A percentile compares a stretch with the other conserved stretches of the same genome.
Conservation (phyloP, 768 basidiomycete species). For the Tubosaeta sp. region DNA sequence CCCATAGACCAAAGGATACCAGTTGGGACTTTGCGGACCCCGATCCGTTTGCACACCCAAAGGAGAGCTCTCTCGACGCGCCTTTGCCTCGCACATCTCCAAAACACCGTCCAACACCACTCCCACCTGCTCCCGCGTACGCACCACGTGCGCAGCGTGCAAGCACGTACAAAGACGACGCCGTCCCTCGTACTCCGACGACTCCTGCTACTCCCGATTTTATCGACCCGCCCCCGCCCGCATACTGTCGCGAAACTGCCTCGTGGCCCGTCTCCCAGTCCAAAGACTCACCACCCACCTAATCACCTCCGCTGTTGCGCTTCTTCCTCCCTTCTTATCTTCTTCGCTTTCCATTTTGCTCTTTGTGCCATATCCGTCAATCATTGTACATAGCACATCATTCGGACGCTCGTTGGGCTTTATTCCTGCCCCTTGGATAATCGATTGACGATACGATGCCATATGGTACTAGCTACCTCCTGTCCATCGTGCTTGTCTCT, state of each 20-base stretch:
- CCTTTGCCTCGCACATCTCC: not conserved
- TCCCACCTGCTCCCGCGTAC: conserved; percentile 1
- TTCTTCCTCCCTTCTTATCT: not conserved
- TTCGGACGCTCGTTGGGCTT: not conserved
- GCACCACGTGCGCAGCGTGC: conserved; percentile 9
- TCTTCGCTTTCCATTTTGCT: not conserved
- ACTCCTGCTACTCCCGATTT: conserved; percentile 9
- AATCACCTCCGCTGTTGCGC: not conserved
- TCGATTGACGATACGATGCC: not conserved
- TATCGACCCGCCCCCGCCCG: conserved; percentile 27
- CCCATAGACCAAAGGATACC: conserved; percentile 12
- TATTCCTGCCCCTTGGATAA: not conserved
- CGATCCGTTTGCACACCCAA: conserved; percentile 13
- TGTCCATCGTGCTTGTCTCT: not conserved
- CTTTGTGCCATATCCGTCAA: not conserved
- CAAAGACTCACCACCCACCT: not conserved
- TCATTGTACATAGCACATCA: conserved; percentile 4
- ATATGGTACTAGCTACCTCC: conserved; percentile 3
- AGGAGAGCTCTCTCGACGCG: conserved; percentile 2
- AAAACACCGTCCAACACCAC: conserved; percentile 17
- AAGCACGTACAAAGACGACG: conserved; percentile 19
- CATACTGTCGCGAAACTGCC: conserved; percentile 16
- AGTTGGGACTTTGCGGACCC: conserved; percentile 32
- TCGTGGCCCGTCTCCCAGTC: not conserved
- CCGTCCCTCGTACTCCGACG: conserved; percentile 12